These are phyloP conservation scores for Tylopilus plumbeoviolaceoides DNA, from an alignment of 768 basidiomycete species.

Conservation along the genomic window DNA sequence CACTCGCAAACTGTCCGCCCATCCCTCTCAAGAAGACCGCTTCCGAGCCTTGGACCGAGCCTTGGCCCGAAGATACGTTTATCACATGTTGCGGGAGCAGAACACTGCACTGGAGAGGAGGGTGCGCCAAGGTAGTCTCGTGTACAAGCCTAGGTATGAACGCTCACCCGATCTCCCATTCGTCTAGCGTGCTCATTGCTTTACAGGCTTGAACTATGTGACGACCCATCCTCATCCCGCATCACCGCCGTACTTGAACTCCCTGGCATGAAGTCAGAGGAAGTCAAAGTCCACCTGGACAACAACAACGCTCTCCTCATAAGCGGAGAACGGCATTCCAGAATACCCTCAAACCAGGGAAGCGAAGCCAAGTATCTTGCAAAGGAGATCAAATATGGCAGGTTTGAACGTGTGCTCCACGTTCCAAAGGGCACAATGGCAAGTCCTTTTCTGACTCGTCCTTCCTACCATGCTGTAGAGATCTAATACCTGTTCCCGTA, in stretches of 20 bases:
- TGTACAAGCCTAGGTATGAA: slow-evolving; percentile 31
- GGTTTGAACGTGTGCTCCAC: slow-evolving; percentile 33
- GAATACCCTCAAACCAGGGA: slow-evolving; percentile 15
- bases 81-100: slow-evolving; percentile 20
- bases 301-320: slow-evolving; percentile 28
- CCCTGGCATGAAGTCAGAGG: slow-evolving; percentile 36
- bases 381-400: slow-evolving; percentile 39
- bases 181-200: slow-evolving; percentile 11
- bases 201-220: slow-evolving; percentile 38
- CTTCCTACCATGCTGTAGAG: slow-evolving; percentile 1
- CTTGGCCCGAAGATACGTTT: slow-evolving; percentile 30
- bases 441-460: slow-evolving; percentile 5
- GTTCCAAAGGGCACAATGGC: slow-evolving; percentile 38
- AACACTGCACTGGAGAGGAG: slow-evolving; percentile 17
- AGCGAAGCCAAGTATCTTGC: slow-evolving; percentile 23
- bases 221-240: slow-evolving; percentile 31
- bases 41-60: slow-evolving; percentile 30
- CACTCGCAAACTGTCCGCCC: slow-evolving; percentile 27
- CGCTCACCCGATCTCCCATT: slow-evolving; percentile 1
- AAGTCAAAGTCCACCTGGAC: slow-evolving; percentile 34
- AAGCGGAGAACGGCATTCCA: slow-evolving; percentile 31
- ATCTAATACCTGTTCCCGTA: slow-evolving; percentile 4
- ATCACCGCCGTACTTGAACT: slow-evolving; percentile 37
- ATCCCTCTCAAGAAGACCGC: slow-evolving; percentile 21
- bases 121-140: slow-evolving; percentile 24